Conservation (phyloP, 345 rosid genomes). For the Brassica nigra region DNA sequence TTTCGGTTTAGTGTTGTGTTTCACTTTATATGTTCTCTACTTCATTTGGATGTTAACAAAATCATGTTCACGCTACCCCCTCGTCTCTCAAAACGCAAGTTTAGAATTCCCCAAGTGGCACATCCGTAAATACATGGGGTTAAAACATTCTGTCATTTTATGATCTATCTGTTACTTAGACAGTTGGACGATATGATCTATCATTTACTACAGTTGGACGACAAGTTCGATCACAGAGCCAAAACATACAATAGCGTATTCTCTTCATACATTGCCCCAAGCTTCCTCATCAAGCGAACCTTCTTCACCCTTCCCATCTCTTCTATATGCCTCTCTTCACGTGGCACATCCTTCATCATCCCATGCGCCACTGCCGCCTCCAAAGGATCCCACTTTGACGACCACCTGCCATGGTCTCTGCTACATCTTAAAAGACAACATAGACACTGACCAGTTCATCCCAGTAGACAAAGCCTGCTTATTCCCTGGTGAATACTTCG, state of each 20-base stretch:
- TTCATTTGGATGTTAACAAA: not conserved
- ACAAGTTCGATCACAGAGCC: not conserved
- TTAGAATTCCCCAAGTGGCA: conserved; percentile 22
- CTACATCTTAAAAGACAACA: conserved; percentile 82
- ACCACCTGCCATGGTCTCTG: conserved; percentile 74
- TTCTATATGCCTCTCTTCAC: conserved; percentile 3
- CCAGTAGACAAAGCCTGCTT: conserved; percentile 66
- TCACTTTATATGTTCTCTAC: not conserved
- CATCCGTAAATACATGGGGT: conserved; percentile 8
- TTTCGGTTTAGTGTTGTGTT: not conserved
- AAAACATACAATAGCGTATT: conserved; percentile 36
- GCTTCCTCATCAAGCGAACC: conserved; percentile 9
- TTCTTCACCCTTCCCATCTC: conserved; percentile 19
- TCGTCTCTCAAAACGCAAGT: conserved; percentile 27
- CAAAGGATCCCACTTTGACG: not conserved
- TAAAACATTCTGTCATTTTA: not conserved
- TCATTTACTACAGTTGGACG: not conserved
- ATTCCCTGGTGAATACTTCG: conserved; percentile 56
- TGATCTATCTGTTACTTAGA: not conserved
- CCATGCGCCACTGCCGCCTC: conserved; percentile 31
- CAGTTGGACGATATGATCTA: not conserved
- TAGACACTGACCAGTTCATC: conserved; percentile 89
- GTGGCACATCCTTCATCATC: conserved; percentile 9
- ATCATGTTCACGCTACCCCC: not conserved
- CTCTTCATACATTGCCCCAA: conserved; percentile 26